Evolutionary conservation across 176 grass and related monocot species (phyloP).

Genomic region (Lolium rigidum): DNA sequence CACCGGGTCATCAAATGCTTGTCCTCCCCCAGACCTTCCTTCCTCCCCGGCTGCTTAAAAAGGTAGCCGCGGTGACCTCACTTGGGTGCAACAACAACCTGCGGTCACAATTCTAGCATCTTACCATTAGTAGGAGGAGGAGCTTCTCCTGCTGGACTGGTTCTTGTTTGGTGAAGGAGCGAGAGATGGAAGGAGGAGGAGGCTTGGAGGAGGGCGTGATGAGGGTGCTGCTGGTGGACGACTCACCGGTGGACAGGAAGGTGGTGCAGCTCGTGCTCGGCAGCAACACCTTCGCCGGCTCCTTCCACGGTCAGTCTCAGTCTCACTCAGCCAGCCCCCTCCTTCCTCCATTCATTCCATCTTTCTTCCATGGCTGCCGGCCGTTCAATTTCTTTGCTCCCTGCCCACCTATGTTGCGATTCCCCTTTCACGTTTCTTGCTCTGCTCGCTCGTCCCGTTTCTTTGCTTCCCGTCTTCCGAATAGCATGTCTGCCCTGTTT

Average conservation of each 20-base stretch:
- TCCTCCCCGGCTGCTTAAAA: constrained; percentile 21
- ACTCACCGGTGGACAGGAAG: constrained; percentile 82
- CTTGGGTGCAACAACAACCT: neutral
- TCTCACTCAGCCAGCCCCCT: neutral
- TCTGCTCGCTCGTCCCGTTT: neutral
- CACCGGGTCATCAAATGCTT: constrained; percentile 12
- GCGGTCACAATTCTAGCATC: neutral
- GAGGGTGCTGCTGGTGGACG: constrained; percentile 90
- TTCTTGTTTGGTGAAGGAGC: neutral
- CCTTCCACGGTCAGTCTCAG: constrained; percentile 61
- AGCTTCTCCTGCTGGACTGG: neutral
- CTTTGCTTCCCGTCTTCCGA: neutral
- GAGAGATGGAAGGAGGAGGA: constrained; percentile 30
- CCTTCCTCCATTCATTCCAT: neutral
- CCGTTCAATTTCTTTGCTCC: neutral
- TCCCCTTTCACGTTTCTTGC: neutral
- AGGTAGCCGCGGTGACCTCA: neutral
- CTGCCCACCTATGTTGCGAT: neutral
- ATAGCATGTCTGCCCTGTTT: neutral
- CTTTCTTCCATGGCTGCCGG: neutral
- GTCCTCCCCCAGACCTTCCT: neutral
- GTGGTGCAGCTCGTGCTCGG: constrained; percentile 77
- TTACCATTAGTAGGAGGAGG: neutral
- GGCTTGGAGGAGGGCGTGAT: constrained; percentile 45
- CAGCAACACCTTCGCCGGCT: constrained; percentile 62